Base-by-base conservation (phyloP, 2,329 filamentous ascomycete genomes). In the Sarocladium oryzae region DNA sequence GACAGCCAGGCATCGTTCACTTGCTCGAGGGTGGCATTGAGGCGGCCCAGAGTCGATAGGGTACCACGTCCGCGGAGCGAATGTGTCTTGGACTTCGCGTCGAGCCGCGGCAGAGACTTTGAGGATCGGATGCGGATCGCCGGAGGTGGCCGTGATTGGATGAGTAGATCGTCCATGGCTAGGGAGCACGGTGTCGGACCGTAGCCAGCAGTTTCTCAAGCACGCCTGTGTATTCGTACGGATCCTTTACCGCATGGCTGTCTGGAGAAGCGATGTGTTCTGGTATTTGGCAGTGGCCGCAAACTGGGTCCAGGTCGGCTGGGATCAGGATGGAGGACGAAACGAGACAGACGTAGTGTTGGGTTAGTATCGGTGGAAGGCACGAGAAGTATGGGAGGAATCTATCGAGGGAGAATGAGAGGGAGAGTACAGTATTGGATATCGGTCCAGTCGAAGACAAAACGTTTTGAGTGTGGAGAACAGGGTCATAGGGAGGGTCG, bases 1-100 rank as follows among this genome's bases (percentile, higher is more conserved):
- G 71, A 72, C n/a, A 70, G 62, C 49, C 74, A 63, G 11, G 69
- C 60, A 50, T 69, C 66, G 52, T 72, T 69, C 36, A 70, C 72
- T 26, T 60, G 65, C 33, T 65, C 68, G 49, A 73, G 57, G 4
- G 69, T 67, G 64, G 60, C 46, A 63, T 51, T 43, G 13, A 51
- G 18, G 8, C 36, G 28, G 3, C 50, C 26, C 18, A 43, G 15
- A 18, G 36, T 15, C 51, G 30, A 32, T 21, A 20, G 24, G 13
- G 20, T 48, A 7, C 20, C 30, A 20, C 8, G n/a, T 23, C 13
- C n/a, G 30, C 21, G 18, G 15, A 28, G 4, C 41, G 26, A 6
- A 49, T 43, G 5, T 26, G 20, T 24, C 3, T 43, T 32, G 30
- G 53, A 13, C 38, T 51, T 24, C 35, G 49, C 40, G 43, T 53